Evolutionary conservation across 371 early-diverging fungal species (phyloP).

Genomic region (Mucor ambiguus): DNA sequence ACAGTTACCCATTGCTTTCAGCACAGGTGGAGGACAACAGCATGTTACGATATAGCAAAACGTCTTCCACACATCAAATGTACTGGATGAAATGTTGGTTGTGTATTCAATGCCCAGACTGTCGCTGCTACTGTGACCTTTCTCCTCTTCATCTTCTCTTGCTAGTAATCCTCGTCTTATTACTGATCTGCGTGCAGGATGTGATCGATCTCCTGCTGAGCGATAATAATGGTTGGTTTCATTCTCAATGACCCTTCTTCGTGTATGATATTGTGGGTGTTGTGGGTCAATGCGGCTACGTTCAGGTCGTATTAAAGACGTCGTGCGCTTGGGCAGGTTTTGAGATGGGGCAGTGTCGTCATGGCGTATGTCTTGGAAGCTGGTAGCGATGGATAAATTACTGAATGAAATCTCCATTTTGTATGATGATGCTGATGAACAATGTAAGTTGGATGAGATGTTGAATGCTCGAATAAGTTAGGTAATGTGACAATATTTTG

Average conservation of each 20-base stretch:
- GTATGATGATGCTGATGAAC: background rate
- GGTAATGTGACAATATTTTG: slow-evolving; percentile 1
- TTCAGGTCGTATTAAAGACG: slow-evolving; percentile 73
- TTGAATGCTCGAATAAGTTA: background rate
- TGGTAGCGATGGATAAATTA: slow-evolving; percentile 8
- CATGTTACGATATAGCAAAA: slow-evolving; percentile 61
- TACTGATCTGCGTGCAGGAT: slow-evolving; percentile 22
- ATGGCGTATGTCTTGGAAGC: background rate
- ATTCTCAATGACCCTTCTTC: slow-evolving; percentile 17
- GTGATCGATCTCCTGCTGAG: slow-evolving; percentile 10
- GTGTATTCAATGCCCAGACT: slow-evolving; percentile 2
- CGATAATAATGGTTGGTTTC: slow-evolving; percentile 10
- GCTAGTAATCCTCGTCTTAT: slow-evolving; percentile 26
- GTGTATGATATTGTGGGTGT: slow-evolving; percentile 61
- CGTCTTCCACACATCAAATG: slow-evolving; percentile 37
- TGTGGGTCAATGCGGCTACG: slow-evolving; percentile 58
- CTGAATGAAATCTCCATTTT: slow-evolving; percentile 20
- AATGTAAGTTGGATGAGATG: background rate
- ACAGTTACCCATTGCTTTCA: slow-evolving; percentile 45
- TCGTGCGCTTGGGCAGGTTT: slow-evolving; percentile 41
- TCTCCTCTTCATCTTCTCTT: slow-evolving; percentile 21
- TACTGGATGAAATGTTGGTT: background rate
- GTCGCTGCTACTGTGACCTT: background rate
- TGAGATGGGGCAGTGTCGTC: background rate
- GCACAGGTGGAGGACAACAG: slow-evolving; percentile 52